Conservation (phyloP, 176 grass and related monocot species). For the Cymbopogon citratus region DNA sequence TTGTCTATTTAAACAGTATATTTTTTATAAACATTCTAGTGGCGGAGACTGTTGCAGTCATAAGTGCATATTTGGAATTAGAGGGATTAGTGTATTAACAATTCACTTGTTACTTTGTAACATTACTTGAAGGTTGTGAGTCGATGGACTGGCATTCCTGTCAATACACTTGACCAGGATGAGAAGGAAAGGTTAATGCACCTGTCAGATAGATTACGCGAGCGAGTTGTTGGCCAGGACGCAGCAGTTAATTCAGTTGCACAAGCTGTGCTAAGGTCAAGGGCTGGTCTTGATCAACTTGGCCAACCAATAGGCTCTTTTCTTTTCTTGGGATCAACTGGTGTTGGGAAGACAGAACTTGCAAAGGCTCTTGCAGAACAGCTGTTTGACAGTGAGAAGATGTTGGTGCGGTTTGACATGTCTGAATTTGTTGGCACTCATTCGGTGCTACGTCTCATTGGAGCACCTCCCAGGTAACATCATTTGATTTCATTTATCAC, state of each 20-base stretch:
- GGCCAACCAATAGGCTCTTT: conserved; percentile 30
- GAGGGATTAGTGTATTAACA: not conserved
- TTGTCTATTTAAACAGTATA: not conserved
- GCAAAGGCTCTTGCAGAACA: conserved; percentile 45
- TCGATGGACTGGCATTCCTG: conserved; percentile 44
- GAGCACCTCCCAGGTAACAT: conserved; percentile 38
- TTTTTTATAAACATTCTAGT: not conserved
- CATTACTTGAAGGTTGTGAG: not conserved
- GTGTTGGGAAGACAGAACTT: conserved; percentile 60
- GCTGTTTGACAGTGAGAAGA: conserved; percentile 29
- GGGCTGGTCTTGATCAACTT: conserved; percentile 29
- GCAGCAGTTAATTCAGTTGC: conserved; percentile 37
- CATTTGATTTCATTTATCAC: not conserved
- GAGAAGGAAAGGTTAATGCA: conserved; percentile 40
- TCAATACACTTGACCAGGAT: conserved; percentile 22
- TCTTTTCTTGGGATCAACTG: conserved; percentile 45
- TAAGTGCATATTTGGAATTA: not conserved
- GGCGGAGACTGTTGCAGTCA: not conserved
- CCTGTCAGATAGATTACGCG: conserved; percentile 30
- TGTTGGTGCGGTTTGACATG: conserved; percentile 46
- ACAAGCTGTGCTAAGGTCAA: conserved; percentile 33
- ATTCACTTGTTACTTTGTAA: not conserved
- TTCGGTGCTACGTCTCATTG: conserved; percentile 38
- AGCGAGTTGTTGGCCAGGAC: conserved; percentile 45
- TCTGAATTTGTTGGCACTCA: conserved; percentile 38